Evolutionary conservation across 768 basidiomycete species (phyloP).

Genomic region (Macrolepiota albuminosa): DNA sequence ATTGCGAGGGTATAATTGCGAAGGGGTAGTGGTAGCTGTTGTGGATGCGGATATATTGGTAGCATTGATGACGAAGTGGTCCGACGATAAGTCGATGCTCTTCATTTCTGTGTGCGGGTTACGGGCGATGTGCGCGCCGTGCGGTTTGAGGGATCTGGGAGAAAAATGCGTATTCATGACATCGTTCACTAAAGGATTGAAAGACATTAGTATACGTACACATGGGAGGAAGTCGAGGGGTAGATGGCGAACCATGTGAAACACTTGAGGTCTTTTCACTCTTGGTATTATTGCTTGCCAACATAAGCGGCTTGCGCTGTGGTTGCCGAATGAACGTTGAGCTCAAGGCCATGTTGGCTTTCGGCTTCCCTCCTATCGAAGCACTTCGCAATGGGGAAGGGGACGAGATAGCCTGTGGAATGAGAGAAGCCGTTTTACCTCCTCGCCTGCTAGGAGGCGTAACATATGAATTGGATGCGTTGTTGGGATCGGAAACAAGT

Average conservation of each 20-base stretch:
- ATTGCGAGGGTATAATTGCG: slow-evolving; percentile 15
- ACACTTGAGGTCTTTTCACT: slow-evolving; percentile 18
- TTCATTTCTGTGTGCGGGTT: slow-evolving; percentile 33
- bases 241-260: slow-evolving; percentile 61
- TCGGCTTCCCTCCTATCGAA: slow-evolving; percentile 24
- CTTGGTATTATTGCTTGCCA: slow-evolving; percentile 21
- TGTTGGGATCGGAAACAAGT: slow-evolving; percentile 21
- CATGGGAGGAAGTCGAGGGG: slow-evolving; percentile 43
- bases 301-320: slow-evolving; percentile 32
- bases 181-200: slow-evolving; percentile 29
- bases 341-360: slow-evolving; percentile 21
- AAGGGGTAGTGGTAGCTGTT: slow-evolving; percentile 11
- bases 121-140: slow-evolving; percentile 21
- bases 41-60: slow-evolving; percentile 13
- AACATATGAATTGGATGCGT: slow-evolving; percentile 29
- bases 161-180: slow-evolving; percentile 31
- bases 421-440: slow-evolving; percentile 46
- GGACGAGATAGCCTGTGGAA: slow-evolving; percentile 52
- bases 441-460: slow-evolving; percentile 54
- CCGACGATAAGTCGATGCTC: slow-evolving; percentile 31
- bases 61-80: slow-evolving; percentile 16
- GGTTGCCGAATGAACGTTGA: slow-evolving; percentile 44
- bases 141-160: slow-evolving; percentile 35
- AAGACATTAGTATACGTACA: slow-evolving; percentile 57
- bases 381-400: slow-evolving; percentile 35